Conservation (phyloP, 257 asterid species). For the Primulina tabacum region DNA sequence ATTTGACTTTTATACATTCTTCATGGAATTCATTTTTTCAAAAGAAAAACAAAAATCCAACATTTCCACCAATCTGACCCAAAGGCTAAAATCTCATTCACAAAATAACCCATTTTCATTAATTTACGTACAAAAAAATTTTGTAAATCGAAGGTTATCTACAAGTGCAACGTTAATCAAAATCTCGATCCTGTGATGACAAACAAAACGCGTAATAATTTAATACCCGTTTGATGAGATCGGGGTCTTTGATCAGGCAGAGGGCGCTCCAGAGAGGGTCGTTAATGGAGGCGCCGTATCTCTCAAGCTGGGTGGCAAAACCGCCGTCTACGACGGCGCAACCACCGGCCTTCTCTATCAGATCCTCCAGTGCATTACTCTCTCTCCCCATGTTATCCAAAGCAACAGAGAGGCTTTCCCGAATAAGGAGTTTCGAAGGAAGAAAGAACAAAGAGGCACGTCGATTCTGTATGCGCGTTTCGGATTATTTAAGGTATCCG, state of each 20-base stretch:
- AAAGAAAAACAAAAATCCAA: too few relatives aligned
- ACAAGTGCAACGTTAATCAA: too few relatives aligned
- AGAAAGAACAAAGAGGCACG: neutral
- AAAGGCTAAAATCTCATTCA: too few relatives aligned
- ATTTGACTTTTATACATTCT: too few relatives aligned
- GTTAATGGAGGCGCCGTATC: constrained; percentile 66
- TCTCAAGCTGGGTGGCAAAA: constrained; percentile 74
- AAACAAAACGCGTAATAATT: neutral
- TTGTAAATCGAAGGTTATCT: too few relatives aligned
- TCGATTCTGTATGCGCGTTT: neutral
- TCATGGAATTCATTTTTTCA: too few relatives aligned
- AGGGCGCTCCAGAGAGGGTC: constrained; percentile 92
- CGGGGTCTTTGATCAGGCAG: constrained; percentile 62
- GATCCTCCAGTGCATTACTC: constrained; percentile 39
- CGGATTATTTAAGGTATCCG: neutral
- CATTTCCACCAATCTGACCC: too few relatives aligned
- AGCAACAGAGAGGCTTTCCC: neutral
- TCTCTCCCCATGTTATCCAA: constrained; percentile 33
- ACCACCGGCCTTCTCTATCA: constrained; percentile 59
- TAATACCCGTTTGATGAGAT: constrained; percentile 54
- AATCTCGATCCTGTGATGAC: too few relatives aligned
- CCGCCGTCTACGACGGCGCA: constrained; percentile 91
- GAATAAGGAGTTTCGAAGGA: too few relatives aligned
- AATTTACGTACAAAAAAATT: too few relatives aligned
- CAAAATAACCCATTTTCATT: too few relatives aligned